Conservation (phyloP, 2,329 filamentous ascomycete genomes). For the Claviceps pusilla region DNA sequence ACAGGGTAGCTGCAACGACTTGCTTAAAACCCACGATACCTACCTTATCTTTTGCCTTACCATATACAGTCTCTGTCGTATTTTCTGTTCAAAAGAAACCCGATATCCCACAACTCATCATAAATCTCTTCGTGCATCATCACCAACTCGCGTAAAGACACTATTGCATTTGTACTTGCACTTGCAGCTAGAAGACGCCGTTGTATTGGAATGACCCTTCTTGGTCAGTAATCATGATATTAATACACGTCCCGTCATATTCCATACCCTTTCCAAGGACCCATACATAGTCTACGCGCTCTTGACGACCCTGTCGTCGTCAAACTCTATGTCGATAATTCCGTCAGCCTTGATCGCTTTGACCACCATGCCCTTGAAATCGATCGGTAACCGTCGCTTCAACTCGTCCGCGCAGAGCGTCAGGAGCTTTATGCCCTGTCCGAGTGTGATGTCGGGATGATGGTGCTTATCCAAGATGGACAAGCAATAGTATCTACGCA, state of each 20-base stretch:
- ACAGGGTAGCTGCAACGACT: neutral
- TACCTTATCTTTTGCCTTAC: neutral
- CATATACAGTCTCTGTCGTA: neutral
- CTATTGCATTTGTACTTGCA: neutral
- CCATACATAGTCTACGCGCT: slow-evolving; percentile 27
- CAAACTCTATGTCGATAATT: slow-evolving; percentile 69
- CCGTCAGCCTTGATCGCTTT: slow-evolving; percentile 95
- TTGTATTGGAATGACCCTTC: neutral
- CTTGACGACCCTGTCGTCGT: slow-evolving; percentile 61
- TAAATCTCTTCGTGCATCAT: neutral
- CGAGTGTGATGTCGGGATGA: slow-evolving; percentile 80
- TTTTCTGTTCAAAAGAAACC: neutral
- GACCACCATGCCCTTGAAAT: slow-evolving; percentile 94
- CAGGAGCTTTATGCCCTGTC: slow-evolving; percentile 81
- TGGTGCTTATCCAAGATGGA: slow-evolving; percentile 98
- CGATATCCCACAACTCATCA: too few species aligned
- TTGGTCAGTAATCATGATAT: slow-evolving; percentile 13
- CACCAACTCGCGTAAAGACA: neutral
- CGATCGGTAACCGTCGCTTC: slow-evolving; percentile 89
- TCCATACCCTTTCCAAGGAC: slow-evolving; percentile 1
- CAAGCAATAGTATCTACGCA: slow-evolving; percentile 77
- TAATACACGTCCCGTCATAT: slow-evolving; percentile 20
- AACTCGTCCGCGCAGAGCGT: slow-evolving; percentile 93
- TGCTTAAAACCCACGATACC: neutral
- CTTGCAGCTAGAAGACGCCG: neutral